Conservation (phyloP, 73 alveolate genomes). For the Stentor coeruleus region DNA sequence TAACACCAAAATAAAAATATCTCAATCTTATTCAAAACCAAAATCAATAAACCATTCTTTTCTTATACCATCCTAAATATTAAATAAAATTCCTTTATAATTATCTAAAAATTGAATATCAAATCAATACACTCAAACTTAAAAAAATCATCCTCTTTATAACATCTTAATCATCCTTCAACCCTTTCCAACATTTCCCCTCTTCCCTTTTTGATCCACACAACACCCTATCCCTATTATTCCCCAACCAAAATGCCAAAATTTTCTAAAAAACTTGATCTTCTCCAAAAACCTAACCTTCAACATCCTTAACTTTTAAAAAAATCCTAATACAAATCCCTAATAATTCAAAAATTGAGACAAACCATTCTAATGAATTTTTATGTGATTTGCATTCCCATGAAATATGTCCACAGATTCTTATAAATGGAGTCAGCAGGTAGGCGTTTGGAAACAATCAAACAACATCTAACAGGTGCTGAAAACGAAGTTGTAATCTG, state of each 20-base stretch:
- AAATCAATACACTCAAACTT: background rate
- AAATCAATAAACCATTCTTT: no score
- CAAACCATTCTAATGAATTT: background rate
- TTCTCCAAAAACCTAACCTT: background rate
- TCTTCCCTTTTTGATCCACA: background rate
- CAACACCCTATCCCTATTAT: background rate
- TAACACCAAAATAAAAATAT: no score
- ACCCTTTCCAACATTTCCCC: background rate
- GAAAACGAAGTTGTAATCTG: constrained; percentile 96
- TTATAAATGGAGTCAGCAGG: constrained; percentile 8
- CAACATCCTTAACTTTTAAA: background rate
- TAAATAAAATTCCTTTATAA: no score
- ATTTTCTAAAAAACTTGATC: background rate
- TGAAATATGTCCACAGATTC: background rate
- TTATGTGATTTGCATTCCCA: background rate
- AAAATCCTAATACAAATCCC: background rate
- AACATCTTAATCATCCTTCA: background rate
- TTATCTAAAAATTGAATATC: background rate
- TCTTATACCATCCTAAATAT: no score
- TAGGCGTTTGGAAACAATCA: constrained; percentile 31
- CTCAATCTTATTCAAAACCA: no score
- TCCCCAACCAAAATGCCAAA: background rate
- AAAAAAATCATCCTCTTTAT: background rate
- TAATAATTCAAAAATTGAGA: background rate
- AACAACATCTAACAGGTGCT: constrained; percentile 41